Evolutionary conservation across 2,329 filamentous ascomycete species (phyloP), one percentile per base, ranked within the genome.

Genomic region (Seiridium unicorne): DNA sequence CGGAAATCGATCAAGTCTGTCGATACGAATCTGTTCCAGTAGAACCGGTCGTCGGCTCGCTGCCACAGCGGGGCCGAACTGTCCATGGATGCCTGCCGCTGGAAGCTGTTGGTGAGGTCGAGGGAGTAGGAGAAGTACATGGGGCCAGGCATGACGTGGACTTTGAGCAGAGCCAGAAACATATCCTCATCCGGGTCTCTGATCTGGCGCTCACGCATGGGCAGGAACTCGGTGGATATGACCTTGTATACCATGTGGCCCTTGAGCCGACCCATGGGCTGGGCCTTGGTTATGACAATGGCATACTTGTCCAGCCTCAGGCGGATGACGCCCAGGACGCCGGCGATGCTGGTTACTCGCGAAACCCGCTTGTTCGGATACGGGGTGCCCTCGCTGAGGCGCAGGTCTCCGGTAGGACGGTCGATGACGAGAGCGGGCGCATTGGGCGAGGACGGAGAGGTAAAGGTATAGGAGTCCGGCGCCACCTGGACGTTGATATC

Each of bases 61-160:
- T 90, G 89, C 95, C 95, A 99, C 60, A 98, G 77, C 10, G 95
- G 93, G 59, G 84, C 80, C 13, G 84, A 84, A 59, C 80, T 78
- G 73, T 96, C 87, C 65, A 87, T 81, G 66, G 93, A 87, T 3
- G 93, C 88, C 74, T 98, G 95, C 64, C 95, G 88, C 78, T 99
- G 95, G 79, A 98, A 97, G 73, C 87, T 93, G 81, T 96, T 99
- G 68, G 95, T 99, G 65, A 99, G 84, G 76, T 99, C 95, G 74
- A 96, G 87, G 7, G 93, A 94, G 80, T 99, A 99, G 60, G 95
- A 98, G 72, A 97, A 99, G 83, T 96, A 98, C 89, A 98, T 93
- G 7, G 94, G 92, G 0, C 91, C 91, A 10, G 86, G 88, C 73
- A 90, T 90, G 68, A 99, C 84, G 63, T 95, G 88, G 53, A 84